phyloP scores from a whole-genome alignment of 2,329 filamentous ascomycete species.

The Metarhizium rileyi region DNA sequence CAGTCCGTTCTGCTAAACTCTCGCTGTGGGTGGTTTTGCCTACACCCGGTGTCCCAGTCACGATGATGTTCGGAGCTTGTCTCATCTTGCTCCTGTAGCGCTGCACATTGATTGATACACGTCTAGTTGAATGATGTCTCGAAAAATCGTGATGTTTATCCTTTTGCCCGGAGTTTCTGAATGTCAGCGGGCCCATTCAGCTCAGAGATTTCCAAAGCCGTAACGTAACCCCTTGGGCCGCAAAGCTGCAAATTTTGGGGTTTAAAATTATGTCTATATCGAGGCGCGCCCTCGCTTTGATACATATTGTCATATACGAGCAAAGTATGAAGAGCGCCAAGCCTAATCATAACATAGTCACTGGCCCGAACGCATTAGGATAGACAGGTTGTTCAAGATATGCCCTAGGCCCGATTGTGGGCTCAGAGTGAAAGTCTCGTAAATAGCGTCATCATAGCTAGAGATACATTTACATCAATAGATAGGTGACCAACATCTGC shows the following conservation, averaged over 20 bases:
- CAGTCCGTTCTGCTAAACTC: constrained; percentile 63
- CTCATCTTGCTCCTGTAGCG: constrained; percentile 26
- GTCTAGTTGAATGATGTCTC: not conserved
- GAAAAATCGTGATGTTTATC: not conserved
- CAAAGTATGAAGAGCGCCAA: not conserved
- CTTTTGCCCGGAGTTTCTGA: not conserved
- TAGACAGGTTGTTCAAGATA: too few species aligned
- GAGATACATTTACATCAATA: constrained; percentile 4
- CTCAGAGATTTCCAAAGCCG: not conserved
- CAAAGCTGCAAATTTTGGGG: not conserved
- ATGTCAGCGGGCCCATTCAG: not conserved
- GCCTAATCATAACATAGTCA: too few species aligned
- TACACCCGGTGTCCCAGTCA: constrained; percentile 91
- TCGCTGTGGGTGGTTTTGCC: constrained; percentile 94
- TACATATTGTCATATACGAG: too few species aligned
- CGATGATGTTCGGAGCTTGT: constrained; percentile 72
- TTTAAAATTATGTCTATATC: not conserved
- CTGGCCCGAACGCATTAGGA: too few species aligned
- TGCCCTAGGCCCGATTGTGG: not conserved
- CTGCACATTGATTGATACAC: not conserved
- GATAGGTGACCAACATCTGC: not conserved
- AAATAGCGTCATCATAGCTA: constrained; percentile 1
- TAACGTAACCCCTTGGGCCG: not conserved
- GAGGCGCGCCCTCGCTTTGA: not conserved
- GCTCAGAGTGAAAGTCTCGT: not conserved